Percentiles rank a stretch among this genome's conserved stretches.
phyloP scores from a whole-genome alignment of 1,284 basidiomycete genomes.

The Marasmius sp. region DNA sequence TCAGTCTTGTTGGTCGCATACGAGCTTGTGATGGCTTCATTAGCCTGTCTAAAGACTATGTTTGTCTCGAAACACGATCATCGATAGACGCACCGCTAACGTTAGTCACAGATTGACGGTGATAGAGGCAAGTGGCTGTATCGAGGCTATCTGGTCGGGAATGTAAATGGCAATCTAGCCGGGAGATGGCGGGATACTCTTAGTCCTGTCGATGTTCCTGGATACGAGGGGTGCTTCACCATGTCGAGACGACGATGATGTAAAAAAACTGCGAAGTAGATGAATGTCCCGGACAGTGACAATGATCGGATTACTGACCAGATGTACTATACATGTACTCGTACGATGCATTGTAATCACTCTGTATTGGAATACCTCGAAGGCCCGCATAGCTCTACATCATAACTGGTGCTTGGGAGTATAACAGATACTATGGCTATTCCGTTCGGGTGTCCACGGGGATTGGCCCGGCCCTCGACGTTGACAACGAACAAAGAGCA shows the following conservation, averaged over 20 bases:
- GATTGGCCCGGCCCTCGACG: too few relatives aligned
- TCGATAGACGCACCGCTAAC: constrained; percentile 2
- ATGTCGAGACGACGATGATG: constrained; percentile 63
- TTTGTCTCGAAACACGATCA: constrained; percentile 32
- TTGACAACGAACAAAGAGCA: too few relatives aligned
- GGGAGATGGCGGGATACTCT: constrained; percentile 78
- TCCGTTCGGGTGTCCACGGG: too few relatives aligned
- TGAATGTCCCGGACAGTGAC: not conserved
- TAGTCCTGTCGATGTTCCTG: constrained; percentile 50
- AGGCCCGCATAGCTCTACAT: not conserved
- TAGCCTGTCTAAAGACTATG: constrained; percentile 73
- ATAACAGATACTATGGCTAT: too few relatives aligned
- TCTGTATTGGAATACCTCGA: not conserved
- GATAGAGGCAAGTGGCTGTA: constrained; percentile 78
- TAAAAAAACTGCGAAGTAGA: not conserved
- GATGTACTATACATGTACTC: not conserved
- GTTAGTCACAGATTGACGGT: constrained; percentile 48
- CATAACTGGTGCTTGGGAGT: too few relatives aligned
- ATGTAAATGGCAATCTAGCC: constrained; percentile 57
- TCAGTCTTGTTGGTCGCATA: constrained; percentile 66
- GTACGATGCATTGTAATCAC: not conserved
- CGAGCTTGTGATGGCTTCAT: constrained; percentile 72
- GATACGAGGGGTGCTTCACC: constrained; percentile 77
- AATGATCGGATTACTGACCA: not conserved
- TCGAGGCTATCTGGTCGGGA: constrained; percentile 71